Evolutionary conservation across 2,329 filamentous ascomycete genomes (phyloP), one percentile per base, ranked within the genome.

Genomic region (Calonectria hongkongensis): DNA sequence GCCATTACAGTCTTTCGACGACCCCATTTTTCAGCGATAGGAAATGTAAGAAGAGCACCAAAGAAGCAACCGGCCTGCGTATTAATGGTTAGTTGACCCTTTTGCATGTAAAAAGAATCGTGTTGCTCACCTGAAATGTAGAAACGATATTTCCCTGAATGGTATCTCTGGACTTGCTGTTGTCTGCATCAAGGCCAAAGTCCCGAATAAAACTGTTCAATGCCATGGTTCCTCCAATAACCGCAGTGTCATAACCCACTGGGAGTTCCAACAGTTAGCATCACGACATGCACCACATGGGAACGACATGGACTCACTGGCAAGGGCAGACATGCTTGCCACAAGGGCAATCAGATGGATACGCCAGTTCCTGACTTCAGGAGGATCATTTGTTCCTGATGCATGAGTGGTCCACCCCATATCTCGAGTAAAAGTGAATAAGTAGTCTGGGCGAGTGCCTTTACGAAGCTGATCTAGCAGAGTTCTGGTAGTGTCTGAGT

Each of bases 11-110:
- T 86, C 69, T 82, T 85, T 70, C 84, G 86, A 9, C 88, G 86
- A 27, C 88, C 88, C 74, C 85, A 84, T 68, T 82, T 84, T 67
- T 89, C 87, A 4, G 85, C 87, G 41, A 89, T 82, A 27, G 87
- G 87, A 72, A 87, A 88, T 5, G 82, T 84, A 33, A 82, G 56
- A 15, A 86, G 77, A 15, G 83, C 82, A 56, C 84, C 85, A 64
- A 85, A 83, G 78, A 86, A 86, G 73, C 83, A 84, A 21, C 85
- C 85, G 9, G 83, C 84, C 75, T 86, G 77, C 47, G 67, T 48
- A 69, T 72, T 12, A 70, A 12, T 21, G 45, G 48, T 18, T 8
- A 16, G 6, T n/a, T 18, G n/a, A n/a, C n/a, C n/a, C n/a, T n/a
- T n/a, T n/a, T n/a, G 16, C 15, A 6, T 15, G 9, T 33, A 1